These are phyloP conservation scores for Blastobotrys proliferans DNA, from an alignment of 1,139 yeast genomes.

Conservation along the genomic window DNA sequence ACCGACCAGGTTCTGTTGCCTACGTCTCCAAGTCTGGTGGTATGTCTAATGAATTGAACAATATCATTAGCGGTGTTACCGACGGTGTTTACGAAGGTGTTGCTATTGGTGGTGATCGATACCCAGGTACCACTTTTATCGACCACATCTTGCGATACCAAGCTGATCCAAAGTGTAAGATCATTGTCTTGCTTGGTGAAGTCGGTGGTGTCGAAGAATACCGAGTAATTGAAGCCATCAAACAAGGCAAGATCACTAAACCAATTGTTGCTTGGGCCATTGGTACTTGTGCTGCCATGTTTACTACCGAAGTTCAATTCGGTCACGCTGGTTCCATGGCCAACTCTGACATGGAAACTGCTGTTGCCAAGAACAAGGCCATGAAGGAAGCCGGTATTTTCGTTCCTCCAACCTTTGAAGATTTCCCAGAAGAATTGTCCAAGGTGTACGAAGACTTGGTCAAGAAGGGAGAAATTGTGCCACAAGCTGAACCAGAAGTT, in stretches of 20 bases:
- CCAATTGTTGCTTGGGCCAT: conserved; percentile 49
- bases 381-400: conserved; percentile 45
- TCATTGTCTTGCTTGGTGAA: conserved; percentile 43
- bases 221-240: conserved; percentile 46
- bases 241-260: conserved; percentile 41
- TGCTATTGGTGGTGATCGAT: conserved; percentile 47
- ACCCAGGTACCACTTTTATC: conserved; percentile 47
- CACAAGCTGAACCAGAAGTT: conserved; percentile 41
- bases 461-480: conserved; percentile 37
- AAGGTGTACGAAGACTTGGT: conserved; percentile 39
- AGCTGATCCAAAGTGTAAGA: conserved; percentile 45
- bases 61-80: conserved; percentile 43
- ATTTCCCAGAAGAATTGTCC: conserved; percentile 40
- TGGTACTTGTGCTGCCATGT: conserved; percentile 47
- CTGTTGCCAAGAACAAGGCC: conserved; percentile 42
- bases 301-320: conserved; percentile 47
- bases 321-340: conserved; percentile 49
- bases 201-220: conserved; percentile 49
- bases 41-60: conserved; percentile 47
- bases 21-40: conserved; percentile 48
- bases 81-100: conserved; percentile 47
- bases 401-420: conserved; percentile 46
- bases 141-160: conserved; percentile 45
- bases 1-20: conserved; percentile 47
- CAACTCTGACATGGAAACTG: conserved; percentile 45